Evolutionary conservation across 257 asterid genomes (phyloP), one percentile per base, ranked within the genome.

Genomic region (Solanum chilense): DNA sequence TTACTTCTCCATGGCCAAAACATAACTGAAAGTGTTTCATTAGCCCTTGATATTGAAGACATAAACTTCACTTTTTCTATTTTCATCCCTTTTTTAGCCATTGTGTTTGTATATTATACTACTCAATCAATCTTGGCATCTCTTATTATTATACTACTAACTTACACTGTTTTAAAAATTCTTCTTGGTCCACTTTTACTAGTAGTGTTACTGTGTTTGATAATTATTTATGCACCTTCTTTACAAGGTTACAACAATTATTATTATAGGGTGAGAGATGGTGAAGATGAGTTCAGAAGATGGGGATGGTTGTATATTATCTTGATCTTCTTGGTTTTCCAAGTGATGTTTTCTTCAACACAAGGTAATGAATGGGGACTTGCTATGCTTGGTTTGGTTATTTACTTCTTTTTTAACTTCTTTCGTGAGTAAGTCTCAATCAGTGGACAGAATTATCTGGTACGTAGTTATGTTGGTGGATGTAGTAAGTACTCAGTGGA

Each of bases 141-240:
- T 37, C 92, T 95, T 18, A 92, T 91, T 10, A 58, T 92, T 4
- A 77, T 91, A 13, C 92, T 95, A 81, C 87, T 90, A 15, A 89
- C 90, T 4, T 94, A 93, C 88, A 89, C 95, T 0, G 91, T 94
- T 9, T 90, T 92, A 9, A 95, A 95, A 52, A 90, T 91, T 93
- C 94, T 93, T 68, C 92, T 93, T 20, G 97, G 94, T 45, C 98
- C 95, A 6, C 92, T 93, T 42, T 80, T 92, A 68, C 87, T 94
- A 86, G 94, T 92, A 16, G 73, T 89, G 56, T 88, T 94, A 82
- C 78, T 92, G 21, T 92, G 90, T 86, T 25, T 94, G 5, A 90
- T 91, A 13, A 90, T 91, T 2, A 87, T 92, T 29, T 94, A 90
- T n/a, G 41, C 90, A 85, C 71, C 90, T 49, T 89, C 92, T 11